phyloP scores from a whole-genome alignment of 768 basidiomycete species.

The Amanita fuliginea region DNA sequence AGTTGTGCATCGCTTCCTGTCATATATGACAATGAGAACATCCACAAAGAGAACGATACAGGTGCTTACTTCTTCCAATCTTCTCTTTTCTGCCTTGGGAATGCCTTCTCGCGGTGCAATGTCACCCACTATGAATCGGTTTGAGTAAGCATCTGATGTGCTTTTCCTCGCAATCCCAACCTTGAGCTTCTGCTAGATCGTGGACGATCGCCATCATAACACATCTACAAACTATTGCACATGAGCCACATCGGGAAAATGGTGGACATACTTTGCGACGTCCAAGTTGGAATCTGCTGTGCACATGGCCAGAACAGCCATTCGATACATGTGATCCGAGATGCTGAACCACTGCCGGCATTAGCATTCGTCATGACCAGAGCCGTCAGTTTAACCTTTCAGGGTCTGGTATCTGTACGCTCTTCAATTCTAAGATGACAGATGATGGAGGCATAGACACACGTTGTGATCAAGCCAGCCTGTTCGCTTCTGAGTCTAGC shows the following conservation, averaged over 20 bases:
- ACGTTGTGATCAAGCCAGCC: slow-evolving; percentile 89
- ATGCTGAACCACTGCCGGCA: slow-evolving; percentile 41
- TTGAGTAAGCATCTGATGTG: not conserved
- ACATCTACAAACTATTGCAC: slow-evolving; percentile 34
- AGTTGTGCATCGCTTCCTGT: slow-evolving; percentile 88
- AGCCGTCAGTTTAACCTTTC: slow-evolving; percentile 51
- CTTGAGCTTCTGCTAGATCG: slow-evolving; percentile 93
- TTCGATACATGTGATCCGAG: slow-evolving; percentile 95
- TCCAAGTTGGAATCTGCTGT: slow-evolving; percentile 65
- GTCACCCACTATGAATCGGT: slow-evolving; percentile 63
- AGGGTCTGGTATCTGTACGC: slow-evolving; percentile 57
- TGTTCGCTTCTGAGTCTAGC: slow-evolving; percentile 89
- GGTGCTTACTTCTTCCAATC: slow-evolving; percentile 53
- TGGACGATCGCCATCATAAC: slow-evolving; percentile 89
- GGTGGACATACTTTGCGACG: slow-evolving; percentile 48
- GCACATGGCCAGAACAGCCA: slow-evolving; percentile 92
- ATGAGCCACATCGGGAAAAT: not conserved
- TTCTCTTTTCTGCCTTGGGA: slow-evolving; percentile 66
- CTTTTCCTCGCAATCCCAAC: slow-evolving; percentile 20
- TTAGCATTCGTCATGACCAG: not conserved
- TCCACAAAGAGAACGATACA: not conserved
- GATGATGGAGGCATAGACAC: slow-evolving; percentile 9
- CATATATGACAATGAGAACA: not conserved
- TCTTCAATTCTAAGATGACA: slow-evolving; percentile 2
- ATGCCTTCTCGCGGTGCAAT: slow-evolving; percentile 88